Percentiles rank a stretch among this genome's conserved stretches.
These are phyloP conservation scores for Akebia trifoliata DNA, from an alignment of 164 flowering plant species.

Conservation along the genomic window DNA sequence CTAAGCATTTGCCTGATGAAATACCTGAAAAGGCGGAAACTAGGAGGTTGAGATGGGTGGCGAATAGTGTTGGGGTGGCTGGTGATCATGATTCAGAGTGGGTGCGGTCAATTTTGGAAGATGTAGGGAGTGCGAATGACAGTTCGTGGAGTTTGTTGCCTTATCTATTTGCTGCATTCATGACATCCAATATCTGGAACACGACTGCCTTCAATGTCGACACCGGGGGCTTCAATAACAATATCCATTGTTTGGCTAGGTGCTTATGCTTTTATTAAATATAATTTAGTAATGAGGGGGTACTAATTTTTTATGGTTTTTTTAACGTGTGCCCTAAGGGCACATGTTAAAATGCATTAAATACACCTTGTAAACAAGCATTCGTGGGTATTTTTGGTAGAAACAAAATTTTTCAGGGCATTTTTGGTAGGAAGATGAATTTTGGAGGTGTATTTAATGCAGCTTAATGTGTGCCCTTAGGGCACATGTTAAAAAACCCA, in stretches of 20 bases:
- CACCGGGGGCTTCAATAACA: slow-evolving; percentile 89
- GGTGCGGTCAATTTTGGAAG: slow-evolving; percentile 74
- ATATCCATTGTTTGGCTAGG: slow-evolving; percentile 92
- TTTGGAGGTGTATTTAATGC: no score
- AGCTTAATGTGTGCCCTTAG: no score
- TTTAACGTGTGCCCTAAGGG: no score
- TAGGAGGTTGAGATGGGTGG: slow-evolving; percentile 71
- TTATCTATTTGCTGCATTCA: slow-evolving; percentile 73
- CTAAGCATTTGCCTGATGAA: slow-evolving; percentile 70
- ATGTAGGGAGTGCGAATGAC: slow-evolving; percentile 82
- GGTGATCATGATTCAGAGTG: slow-evolving; percentile 84
- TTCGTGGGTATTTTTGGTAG: no score
- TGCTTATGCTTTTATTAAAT: slow-evolving; percentile 15
- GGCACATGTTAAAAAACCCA: no score
- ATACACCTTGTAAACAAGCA: no score
- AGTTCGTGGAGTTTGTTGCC: slow-evolving; percentile 89
- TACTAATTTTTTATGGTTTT: not conserved
- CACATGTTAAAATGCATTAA: no score
- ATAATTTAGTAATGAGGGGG: not conserved
- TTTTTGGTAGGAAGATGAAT: no score
- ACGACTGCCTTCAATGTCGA: slow-evolving; percentile 77
- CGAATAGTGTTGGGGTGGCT: slow-evolving; percentile 51
- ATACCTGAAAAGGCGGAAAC: slow-evolving; percentile 79
- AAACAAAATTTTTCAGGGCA: no score
- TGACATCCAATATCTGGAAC: slow-evolving; percentile 86